Evolutionary conservation across 257 asterid genomes (phyloP).

Genomic region (Craterostigma plantagineum): DNA sequence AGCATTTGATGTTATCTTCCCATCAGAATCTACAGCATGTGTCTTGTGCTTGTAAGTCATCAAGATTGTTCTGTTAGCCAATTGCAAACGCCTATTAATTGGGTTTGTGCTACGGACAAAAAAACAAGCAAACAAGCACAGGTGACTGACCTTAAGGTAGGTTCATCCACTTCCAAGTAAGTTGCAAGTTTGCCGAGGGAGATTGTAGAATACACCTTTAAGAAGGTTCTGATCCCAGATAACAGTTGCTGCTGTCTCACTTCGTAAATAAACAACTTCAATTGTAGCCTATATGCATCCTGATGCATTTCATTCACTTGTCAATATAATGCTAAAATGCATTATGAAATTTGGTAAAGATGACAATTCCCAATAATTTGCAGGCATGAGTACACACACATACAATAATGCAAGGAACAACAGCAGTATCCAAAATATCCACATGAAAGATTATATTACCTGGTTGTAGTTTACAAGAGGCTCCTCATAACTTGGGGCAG

Average conservation of each 20-base stretch:
- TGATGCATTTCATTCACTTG: constrained; percentile 7
- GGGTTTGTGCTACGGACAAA: too few relatives aligned
- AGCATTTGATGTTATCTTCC: constrained; percentile 63
- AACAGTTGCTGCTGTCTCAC: constrained; percentile 89
- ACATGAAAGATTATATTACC: constrained; percentile 18
- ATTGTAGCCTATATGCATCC: constrained; percentile 53
- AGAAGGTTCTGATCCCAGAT: constrained; percentile 62
- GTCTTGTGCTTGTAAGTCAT: constrained; percentile 94
- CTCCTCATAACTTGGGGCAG: constrained; percentile 89
- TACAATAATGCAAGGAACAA: background rate
- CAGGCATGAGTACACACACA: background rate
- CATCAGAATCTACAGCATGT: constrained; percentile 58
- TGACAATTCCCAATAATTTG: background rate
- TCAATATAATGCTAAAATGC: constrained; percentile 17
- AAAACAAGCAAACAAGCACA: too few relatives aligned
- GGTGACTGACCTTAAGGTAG: constrained; percentile 81
- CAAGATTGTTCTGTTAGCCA: too few relatives aligned
- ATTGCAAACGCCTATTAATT: too few relatives aligned
- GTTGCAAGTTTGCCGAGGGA: constrained; percentile 66
- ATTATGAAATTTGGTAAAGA: background rate
- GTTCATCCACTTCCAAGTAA: constrained; percentile 79
- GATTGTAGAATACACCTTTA: constrained; percentile 77
- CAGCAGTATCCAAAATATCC: too few relatives aligned
- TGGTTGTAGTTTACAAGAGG: constrained; percentile 96
- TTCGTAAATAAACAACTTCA: constrained; percentile 60